These are phyloP conservation scores for Flaveria robusta DNA, from an alignment of 129 eudicot species.

Conservation along the genomic window DNA sequence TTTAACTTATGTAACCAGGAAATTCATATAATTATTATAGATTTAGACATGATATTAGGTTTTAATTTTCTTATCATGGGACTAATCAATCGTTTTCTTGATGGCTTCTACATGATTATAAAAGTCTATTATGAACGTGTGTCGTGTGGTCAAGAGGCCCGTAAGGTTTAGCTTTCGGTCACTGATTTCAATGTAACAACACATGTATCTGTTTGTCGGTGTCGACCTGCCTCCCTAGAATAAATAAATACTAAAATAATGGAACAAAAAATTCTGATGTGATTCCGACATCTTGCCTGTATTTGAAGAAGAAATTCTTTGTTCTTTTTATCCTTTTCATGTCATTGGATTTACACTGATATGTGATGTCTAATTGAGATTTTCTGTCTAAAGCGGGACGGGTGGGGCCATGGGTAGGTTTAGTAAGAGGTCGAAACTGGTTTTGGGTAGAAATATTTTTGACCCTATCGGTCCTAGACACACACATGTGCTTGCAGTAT, in stretches of 20 bases:
- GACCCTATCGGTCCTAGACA: not conserved
- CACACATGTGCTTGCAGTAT: slow-evolving; percentile 12
- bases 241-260: not conserved
- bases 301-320: slow-evolving; percentile 1
- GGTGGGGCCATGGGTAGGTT: no score
- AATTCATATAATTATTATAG: not conserved
- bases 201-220: slow-evolving; percentile 18
- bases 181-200: not conserved
- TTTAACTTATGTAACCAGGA: not conserved
- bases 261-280: not conserved
- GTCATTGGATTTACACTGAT: not conserved
- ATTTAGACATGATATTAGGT: slow-evolving; percentile 5
- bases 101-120: slow-evolving; percentile 10
- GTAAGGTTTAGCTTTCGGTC: slow-evolving; percentile 4
- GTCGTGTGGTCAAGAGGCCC: not conserved
- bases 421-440: no score
- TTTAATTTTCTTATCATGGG: not conserved
- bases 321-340: not conserved
- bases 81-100: slow-evolving; percentile 8
- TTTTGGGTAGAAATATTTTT: not conserved
- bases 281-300: slow-evolving; percentile 24
- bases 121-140: slow-evolving; percentile 3
- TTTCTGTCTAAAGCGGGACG: no score
- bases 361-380: no score
- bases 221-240: slow-evolving; percentile 13